These are phyloP conservation scores for Nakazawaea pomicola DNA, from an alignment of 805 yeast species.

Conservation along the genomic window DNA sequence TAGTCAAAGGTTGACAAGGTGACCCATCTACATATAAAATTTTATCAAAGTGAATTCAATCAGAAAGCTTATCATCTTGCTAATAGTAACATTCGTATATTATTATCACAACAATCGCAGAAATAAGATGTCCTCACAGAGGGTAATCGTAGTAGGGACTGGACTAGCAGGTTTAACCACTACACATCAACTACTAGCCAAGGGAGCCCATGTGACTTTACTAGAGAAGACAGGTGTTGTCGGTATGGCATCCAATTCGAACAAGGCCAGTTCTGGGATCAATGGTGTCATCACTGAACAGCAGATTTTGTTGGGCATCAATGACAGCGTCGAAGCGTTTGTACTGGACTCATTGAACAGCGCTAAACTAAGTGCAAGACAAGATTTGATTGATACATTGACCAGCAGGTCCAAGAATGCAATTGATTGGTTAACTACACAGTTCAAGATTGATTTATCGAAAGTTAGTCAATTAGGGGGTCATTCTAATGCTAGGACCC, in stretches of 20 bases:
- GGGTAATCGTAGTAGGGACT: constrained; percentile 46
- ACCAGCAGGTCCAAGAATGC: constrained; percentile 26
- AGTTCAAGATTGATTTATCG: constrained; percentile 25
- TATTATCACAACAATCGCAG: neutral
- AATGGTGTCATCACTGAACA: constrained; percentile 35
- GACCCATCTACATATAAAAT: too few species aligned
- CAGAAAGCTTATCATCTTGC: too few species aligned
- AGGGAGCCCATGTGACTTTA: constrained; percentile 28
- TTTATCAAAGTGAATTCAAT: too few species aligned
- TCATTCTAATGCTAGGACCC: constrained; percentile 35
- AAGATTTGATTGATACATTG: constrained; percentile 23
- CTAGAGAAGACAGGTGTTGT: constrained; percentile 43
- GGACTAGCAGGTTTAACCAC: constrained; percentile 52
- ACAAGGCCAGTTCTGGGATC: constrained; percentile 59
- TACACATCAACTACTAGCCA: constrained; percentile 7
- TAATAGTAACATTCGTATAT: too few species aligned
- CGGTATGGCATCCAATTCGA: constrained; percentile 49
- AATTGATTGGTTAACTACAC: constrained; percentile 29
- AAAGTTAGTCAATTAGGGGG: constrained; percentile 34
- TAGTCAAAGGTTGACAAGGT: too few species aligned
- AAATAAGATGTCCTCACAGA: too few species aligned
- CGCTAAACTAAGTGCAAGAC: constrained; percentile 27
- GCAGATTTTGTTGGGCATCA: constrained; percentile 18
- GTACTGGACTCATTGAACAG: constrained; percentile 27
- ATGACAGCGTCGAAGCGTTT: constrained; percentile 26